Conservation (phyloP, 2,329 filamentous ascomycete species). For the Pseudogymnoascus sp. region DNA sequence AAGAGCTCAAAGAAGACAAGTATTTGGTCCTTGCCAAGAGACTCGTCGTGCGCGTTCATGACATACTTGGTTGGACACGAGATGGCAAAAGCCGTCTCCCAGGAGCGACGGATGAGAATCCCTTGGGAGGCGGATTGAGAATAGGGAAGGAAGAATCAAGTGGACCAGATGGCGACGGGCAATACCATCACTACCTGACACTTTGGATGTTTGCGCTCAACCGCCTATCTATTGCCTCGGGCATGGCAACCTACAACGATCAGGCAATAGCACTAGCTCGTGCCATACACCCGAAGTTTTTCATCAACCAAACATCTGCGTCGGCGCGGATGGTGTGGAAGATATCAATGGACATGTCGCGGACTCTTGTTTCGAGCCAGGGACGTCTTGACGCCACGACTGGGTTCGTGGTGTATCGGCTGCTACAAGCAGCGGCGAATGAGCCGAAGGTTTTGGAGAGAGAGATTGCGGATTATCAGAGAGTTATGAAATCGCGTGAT, state of each 20-base stretch:
- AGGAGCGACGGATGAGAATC: slow-evolving; percentile 43
- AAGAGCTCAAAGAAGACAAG: slow-evolving; percentile 31
- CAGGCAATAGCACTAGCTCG: slow-evolving; percentile 45
- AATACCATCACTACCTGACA: slow-evolving; percentile 56
- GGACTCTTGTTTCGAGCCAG: slow-evolving; percentile 41
- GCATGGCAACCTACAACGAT: slow-evolving; percentile 40
- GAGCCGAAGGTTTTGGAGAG: slow-evolving; percentile 33
- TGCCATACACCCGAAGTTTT: slow-evolving; percentile 47
- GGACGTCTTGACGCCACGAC: slow-evolving; percentile 51
- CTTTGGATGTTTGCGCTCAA: slow-evolving; percentile 58
- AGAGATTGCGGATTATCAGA: slow-evolving; percentile 47
- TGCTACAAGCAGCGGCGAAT: slow-evolving; percentile 39
- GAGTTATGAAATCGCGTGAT: slow-evolving; percentile 40
- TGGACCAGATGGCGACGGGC: slow-evolving; percentile 48
- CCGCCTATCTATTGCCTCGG: slow-evolving; percentile 41
- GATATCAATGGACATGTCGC: slow-evolving; percentile 41
- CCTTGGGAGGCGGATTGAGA: slow-evolving; percentile 47
- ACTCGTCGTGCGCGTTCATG: slow-evolving; percentile 45
- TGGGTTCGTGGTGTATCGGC: slow-evolving; percentile 43
- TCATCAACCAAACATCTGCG: slow-evolving; percentile 21
- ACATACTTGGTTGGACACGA: slow-evolving; percentile 44
- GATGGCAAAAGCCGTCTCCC: slow-evolving; percentile 41
- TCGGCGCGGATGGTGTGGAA: slow-evolving; percentile 46
- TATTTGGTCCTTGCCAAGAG: slow-evolving; percentile 44
- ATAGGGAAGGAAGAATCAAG: slow-evolving; percentile 47